Percentiles rank a stretch among this genome's conserved stretches.
Evolutionary conservation across 768 basidiomycete genomes (phyloP).

Genomic region (Rossbeevera mucosa): DNA sequence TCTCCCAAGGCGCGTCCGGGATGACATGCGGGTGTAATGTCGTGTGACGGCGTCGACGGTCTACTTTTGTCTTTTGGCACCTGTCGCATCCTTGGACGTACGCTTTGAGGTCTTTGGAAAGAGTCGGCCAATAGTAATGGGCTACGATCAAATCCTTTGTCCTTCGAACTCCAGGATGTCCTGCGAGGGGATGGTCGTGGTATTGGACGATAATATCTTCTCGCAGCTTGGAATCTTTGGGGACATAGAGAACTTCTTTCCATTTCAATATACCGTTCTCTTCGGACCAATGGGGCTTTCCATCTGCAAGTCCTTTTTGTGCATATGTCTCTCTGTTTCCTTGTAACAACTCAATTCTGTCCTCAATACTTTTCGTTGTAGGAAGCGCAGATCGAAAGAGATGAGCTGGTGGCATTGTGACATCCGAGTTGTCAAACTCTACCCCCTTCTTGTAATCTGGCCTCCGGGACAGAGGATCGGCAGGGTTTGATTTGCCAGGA

Average conservation of each 20-base stretch:
- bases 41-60: too few species aligned
- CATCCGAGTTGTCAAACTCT: background rate
- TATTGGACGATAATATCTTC: background rate
- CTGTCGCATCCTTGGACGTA: too few species aligned
- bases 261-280: background rate
- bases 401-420: background rate
- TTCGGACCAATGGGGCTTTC: background rate
- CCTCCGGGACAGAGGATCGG: background rate
- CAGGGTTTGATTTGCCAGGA: background rate
- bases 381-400: background rate
- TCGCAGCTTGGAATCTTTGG: background rate
- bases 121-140: background rate
- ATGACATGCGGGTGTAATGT: too few species aligned
- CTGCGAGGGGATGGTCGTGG: background rate
- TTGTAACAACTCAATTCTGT: background rate
- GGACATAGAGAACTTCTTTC: background rate
- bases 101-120: too few species aligned
- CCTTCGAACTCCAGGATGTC: background rate
- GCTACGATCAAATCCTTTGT: background rate
- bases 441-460: background rate
- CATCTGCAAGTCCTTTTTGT: too few species aligned
- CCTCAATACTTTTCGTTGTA: background rate
- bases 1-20: too few species aligned
- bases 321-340: background rate
- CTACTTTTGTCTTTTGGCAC: too few species aligned